phyloP scores from a whole-genome alignment of 768 basidiomycete genomes.

The Podaxis carcinomalis region DNA sequence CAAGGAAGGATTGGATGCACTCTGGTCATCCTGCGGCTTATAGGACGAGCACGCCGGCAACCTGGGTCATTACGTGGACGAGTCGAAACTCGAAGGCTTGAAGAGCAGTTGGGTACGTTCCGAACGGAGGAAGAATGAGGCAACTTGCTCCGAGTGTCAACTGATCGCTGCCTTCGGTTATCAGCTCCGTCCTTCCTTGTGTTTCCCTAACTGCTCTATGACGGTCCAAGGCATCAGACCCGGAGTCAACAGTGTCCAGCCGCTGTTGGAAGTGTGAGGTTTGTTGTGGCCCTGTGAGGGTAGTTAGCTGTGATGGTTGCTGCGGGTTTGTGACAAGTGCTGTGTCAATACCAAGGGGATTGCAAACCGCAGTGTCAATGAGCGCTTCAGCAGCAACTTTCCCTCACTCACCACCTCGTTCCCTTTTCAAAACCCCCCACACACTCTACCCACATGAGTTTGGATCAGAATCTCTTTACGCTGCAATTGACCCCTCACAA shows the following conservation, averaged over 20 bases:
- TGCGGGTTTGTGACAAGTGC: background rate
- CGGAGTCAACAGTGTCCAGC: too few relatives aligned
- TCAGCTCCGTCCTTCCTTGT: background rate
- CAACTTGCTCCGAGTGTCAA: background rate
- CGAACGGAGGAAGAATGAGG: background rate
- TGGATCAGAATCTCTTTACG: constrained; percentile 86
- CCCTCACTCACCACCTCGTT: background rate
- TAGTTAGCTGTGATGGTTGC: too few relatives aligned
- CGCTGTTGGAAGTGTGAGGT: too few relatives aligned
- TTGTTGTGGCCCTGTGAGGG: too few relatives aligned
- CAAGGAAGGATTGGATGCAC: background rate
- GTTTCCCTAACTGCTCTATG: background rate
- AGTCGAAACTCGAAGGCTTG: background rate
- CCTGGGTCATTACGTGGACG: background rate
- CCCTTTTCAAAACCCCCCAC: constrained; percentile 6
- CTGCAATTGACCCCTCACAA: constrained; percentile 59
- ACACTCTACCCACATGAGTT: constrained; percentile 49
- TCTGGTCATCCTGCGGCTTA: background rate
- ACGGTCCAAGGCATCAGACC: too few relatives aligned
- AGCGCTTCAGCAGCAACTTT: constrained; percentile 14
- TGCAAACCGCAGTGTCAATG: constrained; percentile 10
- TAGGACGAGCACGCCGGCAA: background rate
- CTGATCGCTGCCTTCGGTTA: background rate
- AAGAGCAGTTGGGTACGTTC: background rate
- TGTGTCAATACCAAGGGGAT: background rate